These are phyloP conservation scores for Psophocarpus tetragonolobus DNA, from an alignment of 306 rosid genomes.

Conservation along the genomic window DNA sequence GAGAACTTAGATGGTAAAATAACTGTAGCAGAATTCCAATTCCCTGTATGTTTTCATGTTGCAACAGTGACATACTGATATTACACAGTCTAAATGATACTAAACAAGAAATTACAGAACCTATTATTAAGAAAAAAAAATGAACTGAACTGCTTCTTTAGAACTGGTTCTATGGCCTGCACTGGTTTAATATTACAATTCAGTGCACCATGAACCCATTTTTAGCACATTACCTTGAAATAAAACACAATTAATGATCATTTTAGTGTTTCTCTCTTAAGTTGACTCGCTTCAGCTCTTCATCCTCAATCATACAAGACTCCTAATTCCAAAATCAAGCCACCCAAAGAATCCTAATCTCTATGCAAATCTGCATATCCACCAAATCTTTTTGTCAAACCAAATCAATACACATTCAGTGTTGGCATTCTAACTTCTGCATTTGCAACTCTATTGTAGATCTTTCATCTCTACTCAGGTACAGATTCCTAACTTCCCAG, in stretches of 20 bases:
- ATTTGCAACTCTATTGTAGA: neutral
- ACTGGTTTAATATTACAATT: neutral
- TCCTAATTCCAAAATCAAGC: neutral
- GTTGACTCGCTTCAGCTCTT: neutral
- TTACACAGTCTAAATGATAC: neutral
- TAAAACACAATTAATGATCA: neutral
- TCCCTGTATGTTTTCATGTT: neutral
- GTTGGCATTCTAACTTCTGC: neutral
- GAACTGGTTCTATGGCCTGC: neutral
- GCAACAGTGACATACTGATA: neutral
- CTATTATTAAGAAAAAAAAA: neutral
- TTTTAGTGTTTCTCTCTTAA: neutral
- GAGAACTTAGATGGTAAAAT: neutral
- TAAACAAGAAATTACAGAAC: neutral
- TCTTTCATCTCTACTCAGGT: neutral
- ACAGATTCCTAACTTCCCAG: neutral
- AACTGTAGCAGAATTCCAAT: constrained; percentile 2
- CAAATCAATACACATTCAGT: neutral
- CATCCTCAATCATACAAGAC: neutral
- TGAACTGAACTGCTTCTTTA: neutral
- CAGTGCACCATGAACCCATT: neutral
- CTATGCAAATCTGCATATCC: neutral
- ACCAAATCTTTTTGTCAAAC: neutral
- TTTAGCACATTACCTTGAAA: neutral
- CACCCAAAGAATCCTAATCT: neutral